Evolutionary conservation across 2,329 filamentous ascomycete species (phyloP).

Genomic region (Fusarium graminum): DNA sequence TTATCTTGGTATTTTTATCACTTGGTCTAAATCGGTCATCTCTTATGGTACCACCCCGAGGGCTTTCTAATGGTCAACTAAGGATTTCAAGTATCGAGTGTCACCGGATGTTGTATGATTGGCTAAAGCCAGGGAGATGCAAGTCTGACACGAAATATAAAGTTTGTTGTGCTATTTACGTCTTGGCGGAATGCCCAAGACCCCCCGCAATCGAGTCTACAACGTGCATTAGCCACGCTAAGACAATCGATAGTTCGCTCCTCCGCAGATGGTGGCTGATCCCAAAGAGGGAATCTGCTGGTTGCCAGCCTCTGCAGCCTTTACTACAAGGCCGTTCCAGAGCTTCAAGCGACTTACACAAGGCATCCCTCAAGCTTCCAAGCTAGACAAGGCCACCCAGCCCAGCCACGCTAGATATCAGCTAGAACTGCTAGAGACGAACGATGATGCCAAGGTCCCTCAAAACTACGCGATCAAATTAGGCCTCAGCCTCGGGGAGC

Average conservation of each 20-base stretch:
- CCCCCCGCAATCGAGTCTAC: background rate
- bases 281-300: constrained; percentile 26
- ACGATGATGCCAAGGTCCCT: constrained; percentile 25
- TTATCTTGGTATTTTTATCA: too few species aligned
- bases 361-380: background rate
- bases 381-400: background rate
- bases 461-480: background rate
- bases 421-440: background rate
- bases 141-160: constrained; percentile 29
- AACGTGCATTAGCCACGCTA: constrained; percentile 30
- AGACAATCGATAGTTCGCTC: background rate
- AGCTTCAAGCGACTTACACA: constrained; percentile 19
- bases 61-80: too few species aligned
- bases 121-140: constrained; percentile 10
- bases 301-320: constrained; percentile 6
- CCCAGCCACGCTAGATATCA: background rate
- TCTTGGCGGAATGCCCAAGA: background rate
- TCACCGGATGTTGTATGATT: too few species aligned
- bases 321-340: background rate
- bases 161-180: constrained; percentile 26
- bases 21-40: too few species aligned
- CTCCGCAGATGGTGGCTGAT: constrained; percentile 8
- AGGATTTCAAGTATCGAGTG: too few species aligned
- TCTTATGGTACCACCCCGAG: too few species aligned
- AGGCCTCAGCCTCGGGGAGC: constrained; percentile 17